Evolutionary conservation across 495 filamentous ascomycete species (phyloP), one percentile per base, ranked within the genome.

Genomic region (Penicillium canariense): DNA sequence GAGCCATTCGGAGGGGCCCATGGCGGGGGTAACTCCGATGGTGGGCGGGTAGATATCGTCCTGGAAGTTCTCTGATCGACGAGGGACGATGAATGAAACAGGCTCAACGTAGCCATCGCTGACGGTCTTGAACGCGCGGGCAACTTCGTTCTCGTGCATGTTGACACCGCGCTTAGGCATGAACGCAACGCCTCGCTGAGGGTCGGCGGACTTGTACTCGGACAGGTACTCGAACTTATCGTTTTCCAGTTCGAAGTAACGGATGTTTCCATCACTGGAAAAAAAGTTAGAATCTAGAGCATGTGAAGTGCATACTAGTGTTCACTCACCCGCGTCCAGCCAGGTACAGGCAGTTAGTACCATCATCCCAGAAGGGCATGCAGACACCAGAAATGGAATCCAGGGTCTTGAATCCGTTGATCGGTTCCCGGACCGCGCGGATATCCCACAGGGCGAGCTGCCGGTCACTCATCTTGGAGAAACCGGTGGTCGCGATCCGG

Each of bases 291-390:
- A 30, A 11, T 42, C 8, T 45, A 38, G 23, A 39, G 40, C 68
- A 17, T 7, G 17, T 6, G 5, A 14, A 23, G 25, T 4, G 12
- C 2, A 25, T 4, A 11, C 22, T 11, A 10, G 15, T 27, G 11
- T 27, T 20, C 8, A 78, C 88, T 76, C 73, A 96, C 90, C 93
- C 94, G 77, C 96, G 96, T 56, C 94, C 94, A 50, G 95, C 94
- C 55, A 97, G 77, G 70, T 96, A 98, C 61, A 98, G 75, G 56
- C 89, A 92, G 69, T 90, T 89, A 7, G 89, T 96, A 31, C 90
- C 88, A 46, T 97, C 95, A 68, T 98, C 94, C 94, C 94, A 98
- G 83, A 98, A 98, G 5, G 94, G 94, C 90, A 98, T 97, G 78
- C 90, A 96, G 40, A 98, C 91, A 62, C 95, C 95, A 15, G 93